These are phyloP conservation scores for Mucuna pruriens DNA, from an alignment of 306 rosid genomes.

Conservation along the genomic window DNA sequence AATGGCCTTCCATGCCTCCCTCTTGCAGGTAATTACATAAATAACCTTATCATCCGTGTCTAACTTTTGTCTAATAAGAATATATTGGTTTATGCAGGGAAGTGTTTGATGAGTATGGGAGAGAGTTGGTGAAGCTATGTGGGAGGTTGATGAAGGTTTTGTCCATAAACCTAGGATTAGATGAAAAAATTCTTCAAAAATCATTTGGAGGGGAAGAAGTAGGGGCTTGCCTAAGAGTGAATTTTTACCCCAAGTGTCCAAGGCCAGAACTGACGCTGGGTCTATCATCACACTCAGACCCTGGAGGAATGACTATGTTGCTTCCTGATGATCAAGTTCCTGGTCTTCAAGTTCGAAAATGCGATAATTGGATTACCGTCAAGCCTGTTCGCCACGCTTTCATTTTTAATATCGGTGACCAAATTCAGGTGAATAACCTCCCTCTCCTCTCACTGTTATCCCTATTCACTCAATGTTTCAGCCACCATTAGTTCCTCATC, in stretches of 20 bases:
- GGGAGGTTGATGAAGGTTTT: conserved; percentile 68
- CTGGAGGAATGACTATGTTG: conserved; percentile 86
- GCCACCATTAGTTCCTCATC: conserved; percentile 6
- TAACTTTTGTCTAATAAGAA: too few relatives aligned
- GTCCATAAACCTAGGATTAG: conserved; percentile 66
- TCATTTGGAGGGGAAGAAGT: conserved; percentile 79
- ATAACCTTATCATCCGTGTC: too few relatives aligned
- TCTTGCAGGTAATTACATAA: conserved; percentile 46
- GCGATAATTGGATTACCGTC: conserved; percentile 73
- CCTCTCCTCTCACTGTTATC: not conserved
- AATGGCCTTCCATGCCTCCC: conserved; percentile 68
- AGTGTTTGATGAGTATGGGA: conserved; percentile 84
- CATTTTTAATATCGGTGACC: conserved; percentile 92
- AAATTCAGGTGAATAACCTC: conserved; percentile 66
- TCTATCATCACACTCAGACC: conserved; percentile 89
- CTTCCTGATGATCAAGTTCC: conserved; percentile 70
- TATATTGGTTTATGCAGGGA: conserved; percentile 47
- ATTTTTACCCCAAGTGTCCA: conserved; percentile 87
- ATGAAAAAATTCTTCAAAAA: conserved; percentile 55
- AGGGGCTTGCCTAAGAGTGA: conserved; percentile 87
- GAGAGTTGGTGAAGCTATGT: conserved; percentile 74
- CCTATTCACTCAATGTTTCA: not conserved
- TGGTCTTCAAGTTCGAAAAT: conserved; percentile 83
- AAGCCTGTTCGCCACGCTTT: conserved; percentile 81
- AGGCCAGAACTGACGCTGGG: conserved; percentile 81